Conservation (phyloP, 148 eudicot genomes). For the Cornus controversa region DNA sequence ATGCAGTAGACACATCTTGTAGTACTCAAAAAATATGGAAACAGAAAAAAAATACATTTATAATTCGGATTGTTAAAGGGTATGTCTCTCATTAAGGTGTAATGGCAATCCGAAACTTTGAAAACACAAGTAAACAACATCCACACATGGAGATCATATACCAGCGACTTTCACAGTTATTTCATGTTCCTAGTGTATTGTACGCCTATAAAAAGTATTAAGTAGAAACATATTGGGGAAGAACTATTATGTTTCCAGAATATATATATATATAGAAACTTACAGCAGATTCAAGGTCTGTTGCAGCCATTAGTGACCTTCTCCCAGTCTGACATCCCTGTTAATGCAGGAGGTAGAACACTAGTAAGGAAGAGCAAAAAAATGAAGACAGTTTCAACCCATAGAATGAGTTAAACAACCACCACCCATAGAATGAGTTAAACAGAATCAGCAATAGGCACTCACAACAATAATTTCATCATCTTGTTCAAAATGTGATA, state of each 20-base stretch:
- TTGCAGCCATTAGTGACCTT: constrained; percentile 74
- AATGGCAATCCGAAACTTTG: neutral
- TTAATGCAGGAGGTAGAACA: neutral
- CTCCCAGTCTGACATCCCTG: constrained; percentile 85
- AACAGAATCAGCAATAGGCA: constrained; percentile 4
- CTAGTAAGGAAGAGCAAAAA: neutral
- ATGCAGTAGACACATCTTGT: neutral
- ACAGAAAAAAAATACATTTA: neutral
- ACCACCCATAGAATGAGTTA: neutral
- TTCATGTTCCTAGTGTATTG: neutral
- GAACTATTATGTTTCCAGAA: neutral
- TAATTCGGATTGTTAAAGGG: neutral
- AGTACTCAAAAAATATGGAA: neutral
- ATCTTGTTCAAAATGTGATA: constrained; percentile 51
- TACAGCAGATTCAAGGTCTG: constrained; percentile 69
- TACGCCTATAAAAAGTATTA: too few species aligned
- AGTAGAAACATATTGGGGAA: neutral
- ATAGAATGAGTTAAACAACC: neutral
- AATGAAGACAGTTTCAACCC: neutral
- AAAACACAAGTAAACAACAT: neutral
- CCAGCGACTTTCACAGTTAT: neutral
- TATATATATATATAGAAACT: constrained; percentile 23
- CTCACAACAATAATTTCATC: constrained; percentile 81
- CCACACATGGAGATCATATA: too few species aligned
- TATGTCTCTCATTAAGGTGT: neutral